Evolutionary conservation across 306 rosid genomes (phyloP).

Genomic region (Vigna nakashimae): DNA sequence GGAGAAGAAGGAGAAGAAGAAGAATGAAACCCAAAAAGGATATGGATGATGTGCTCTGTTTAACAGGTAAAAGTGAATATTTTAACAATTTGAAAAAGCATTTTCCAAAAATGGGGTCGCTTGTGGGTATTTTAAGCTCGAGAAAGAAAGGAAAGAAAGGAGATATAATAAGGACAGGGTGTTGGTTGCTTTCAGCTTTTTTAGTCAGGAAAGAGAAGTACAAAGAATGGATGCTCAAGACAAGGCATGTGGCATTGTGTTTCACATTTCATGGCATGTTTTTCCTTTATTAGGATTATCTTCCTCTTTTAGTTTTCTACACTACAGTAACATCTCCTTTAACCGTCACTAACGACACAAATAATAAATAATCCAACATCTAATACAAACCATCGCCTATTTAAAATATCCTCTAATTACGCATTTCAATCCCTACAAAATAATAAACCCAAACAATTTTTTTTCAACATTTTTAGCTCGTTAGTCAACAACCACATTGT

Average conservation of each 20-base stretch:
- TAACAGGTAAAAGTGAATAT: slow-evolving; percentile 32
- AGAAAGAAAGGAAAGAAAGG: slow-evolving; percentile 48
- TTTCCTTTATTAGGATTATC: slow-evolving; percentile 51
- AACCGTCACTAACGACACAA: neutral
- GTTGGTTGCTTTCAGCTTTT: slow-evolving; percentile 86
- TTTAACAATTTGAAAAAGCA: slow-evolving; percentile 34
- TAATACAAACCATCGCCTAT: too few relatives aligned
- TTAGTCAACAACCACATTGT: too few relatives aligned
- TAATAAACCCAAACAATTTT: too few relatives aligned
- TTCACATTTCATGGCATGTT: slow-evolving; percentile 93
- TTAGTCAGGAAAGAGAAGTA: slow-evolving; percentile 63
- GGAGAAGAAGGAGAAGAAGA: neutral
- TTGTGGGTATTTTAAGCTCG: slow-evolving; percentile 34
- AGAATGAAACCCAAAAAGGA: slow-evolving; percentile 48
- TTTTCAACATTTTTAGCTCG: too few relatives aligned
- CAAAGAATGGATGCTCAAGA: slow-evolving; percentile 79
- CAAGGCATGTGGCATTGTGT: slow-evolving; percentile 90
- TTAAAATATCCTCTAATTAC: too few relatives aligned
- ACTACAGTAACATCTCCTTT: neutral
- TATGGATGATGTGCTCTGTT: slow-evolving; percentile 38
- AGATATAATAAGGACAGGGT: slow-evolving; percentile 67
- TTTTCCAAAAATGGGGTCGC: slow-evolving; percentile 56
- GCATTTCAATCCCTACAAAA: too few relatives aligned
- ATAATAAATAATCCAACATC: neutral
- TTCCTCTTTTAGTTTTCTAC: slow-evolving; percentile 13